A percentile compares a stretch with the other conserved stretches of the same genome.
phyloP scores from a whole-genome alignment of 768 basidiomycete species.

The Galerina sulciceps region DNA sequence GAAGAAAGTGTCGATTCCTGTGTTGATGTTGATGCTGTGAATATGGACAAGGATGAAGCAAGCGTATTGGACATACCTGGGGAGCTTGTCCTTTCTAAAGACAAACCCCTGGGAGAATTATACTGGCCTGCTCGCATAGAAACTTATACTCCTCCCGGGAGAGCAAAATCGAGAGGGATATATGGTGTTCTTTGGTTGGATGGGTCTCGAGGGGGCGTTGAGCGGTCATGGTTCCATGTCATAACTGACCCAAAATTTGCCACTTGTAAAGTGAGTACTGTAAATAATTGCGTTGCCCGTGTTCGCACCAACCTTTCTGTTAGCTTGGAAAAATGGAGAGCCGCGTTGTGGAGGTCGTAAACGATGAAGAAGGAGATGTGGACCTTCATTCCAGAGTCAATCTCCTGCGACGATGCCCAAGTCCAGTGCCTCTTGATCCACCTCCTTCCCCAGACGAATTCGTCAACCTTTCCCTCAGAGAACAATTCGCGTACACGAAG shows the following conservation, averaged over 20 bases:
- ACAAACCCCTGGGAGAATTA: constrained; percentile 29
- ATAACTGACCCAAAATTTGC: constrained; percentile 63
- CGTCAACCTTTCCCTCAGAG: constrained; percentile 47
- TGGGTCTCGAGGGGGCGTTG: constrained; percentile 39
- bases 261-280: constrained; percentile 53
- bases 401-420: constrained; percentile 30
- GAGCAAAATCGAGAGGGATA: constrained; percentile 39
- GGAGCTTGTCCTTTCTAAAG: constrained; percentile 63
- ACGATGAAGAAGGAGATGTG: constrained; percentile 38
- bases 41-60: constrained; percentile 11
- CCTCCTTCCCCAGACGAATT: constrained; percentile 50
- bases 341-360: constrained; percentile 40
- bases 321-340: constrained; percentile 65
- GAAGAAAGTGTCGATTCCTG: neutral
- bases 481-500: constrained; percentile 71
- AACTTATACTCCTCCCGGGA: constrained; percentile 49
- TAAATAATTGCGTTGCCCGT: neutral
- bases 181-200: constrained; percentile 70
- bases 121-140: constrained; percentile 76
- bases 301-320: neutral
- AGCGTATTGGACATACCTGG: constrained; percentile 66
- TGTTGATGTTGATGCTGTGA: no score
- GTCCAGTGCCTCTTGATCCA: constrained; percentile 45
- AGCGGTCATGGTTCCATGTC: constrained; percentile 61
- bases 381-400: constrained; percentile 12